These are phyloP conservation scores for Aspergillus neotritici DNA, from an alignment of 2,329 filamentous ascomycete species.

Conservation along the genomic window DNA sequence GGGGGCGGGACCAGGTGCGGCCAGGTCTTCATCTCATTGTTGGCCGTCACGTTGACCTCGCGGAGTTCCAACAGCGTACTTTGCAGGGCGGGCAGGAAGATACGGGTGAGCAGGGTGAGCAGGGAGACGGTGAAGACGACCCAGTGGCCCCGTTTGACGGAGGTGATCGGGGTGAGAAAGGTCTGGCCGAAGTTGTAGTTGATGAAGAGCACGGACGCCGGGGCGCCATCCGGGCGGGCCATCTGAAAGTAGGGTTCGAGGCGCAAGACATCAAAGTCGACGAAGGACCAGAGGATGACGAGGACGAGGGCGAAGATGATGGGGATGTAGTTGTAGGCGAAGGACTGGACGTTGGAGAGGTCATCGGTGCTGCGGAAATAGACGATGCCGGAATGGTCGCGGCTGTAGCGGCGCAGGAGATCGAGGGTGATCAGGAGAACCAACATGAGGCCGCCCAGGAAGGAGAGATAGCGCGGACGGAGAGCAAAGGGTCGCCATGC, in stretches of 20 bases:
- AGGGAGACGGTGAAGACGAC: slow-evolving; percentile 28
- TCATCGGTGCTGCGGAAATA: slow-evolving; percentile 27
- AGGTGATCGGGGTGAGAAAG: slow-evolving; percentile 28
- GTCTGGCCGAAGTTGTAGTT: slow-evolving; percentile 36
- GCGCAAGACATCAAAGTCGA: slow-evolving; percentile 47
- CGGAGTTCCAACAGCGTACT: slow-evolving; percentile 29
- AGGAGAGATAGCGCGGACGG: slow-evolving; percentile 25
- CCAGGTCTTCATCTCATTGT: slow-evolving; percentile 25
- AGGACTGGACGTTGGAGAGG: slow-evolving; percentile 23
- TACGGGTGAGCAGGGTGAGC: slow-evolving; percentile 27
- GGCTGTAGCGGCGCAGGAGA: slow-evolving; percentile 26
- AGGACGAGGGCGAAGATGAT: slow-evolving; percentile 44
- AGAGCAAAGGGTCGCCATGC: slow-evolving; percentile 32
- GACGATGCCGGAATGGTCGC: slow-evolving; percentile 22
- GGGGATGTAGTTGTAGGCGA: slow-evolving; percentile 36
- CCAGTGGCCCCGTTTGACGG: slow-evolving; percentile 29
- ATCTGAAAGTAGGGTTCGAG: slow-evolving; percentile 46
- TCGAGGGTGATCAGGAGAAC: slow-evolving; percentile 24
- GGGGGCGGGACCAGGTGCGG: slow-evolving; percentile 22
- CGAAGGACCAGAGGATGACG: slow-evolving; percentile 45
- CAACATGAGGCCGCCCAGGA: slow-evolving; percentile 19
- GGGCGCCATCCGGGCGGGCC: slow-evolving; percentile 27
- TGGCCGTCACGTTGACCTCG: slow-evolving; percentile 18
- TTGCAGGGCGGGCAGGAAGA: slow-evolving; percentile 30
- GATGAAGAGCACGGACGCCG: slow-evolving; percentile 30